Evolutionary conservation across 116 monocot species (phyloP).

Genomic region (Iris pallida): DNA sequence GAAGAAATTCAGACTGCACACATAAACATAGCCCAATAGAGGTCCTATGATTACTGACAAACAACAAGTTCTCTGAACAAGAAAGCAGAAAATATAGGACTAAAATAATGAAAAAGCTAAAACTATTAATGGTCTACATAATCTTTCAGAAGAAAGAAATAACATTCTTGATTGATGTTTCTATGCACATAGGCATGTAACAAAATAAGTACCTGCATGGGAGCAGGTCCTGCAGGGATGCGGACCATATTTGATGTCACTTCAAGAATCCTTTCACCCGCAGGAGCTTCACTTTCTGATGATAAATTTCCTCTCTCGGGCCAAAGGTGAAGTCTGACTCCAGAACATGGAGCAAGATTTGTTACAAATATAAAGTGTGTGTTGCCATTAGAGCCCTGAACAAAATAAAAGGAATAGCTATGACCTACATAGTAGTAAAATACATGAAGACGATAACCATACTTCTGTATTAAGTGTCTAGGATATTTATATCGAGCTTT

Average conservation of each 20-base stretch:
- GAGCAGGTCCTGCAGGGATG: slow-evolving; percentile 89
- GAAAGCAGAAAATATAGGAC: not conserved
- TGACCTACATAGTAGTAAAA: not conserved
- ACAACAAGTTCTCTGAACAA: not conserved
- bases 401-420: slow-evolving; percentile 11
- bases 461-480: not conserved
- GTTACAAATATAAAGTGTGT: slow-evolving; percentile 90
- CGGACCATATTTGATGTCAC: slow-evolving; percentile 88
- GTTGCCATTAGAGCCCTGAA: slow-evolving; percentile 73
- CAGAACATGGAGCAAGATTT: slow-evolving; percentile 91
- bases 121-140: not conserved
- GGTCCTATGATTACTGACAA: not conserved
- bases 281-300: slow-evolving; percentile 18
- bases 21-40: not conserved
- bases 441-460: not conserved
- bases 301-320: slow-evolving; percentile 46
- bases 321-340: slow-evolving; percentile 96
- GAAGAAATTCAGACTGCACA: not conserved
- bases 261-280: slow-evolving; percentile 53
- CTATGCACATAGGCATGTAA: not conserved
- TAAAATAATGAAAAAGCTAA: not conserved
- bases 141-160: too few relatives aligned
- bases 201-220: slow-evolving; percentile 65
- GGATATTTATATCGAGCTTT: not conserved
- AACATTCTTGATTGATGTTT: not conserved